These are phyloP conservation scores for Penicillium sp. DNA, from an alignment of 2,329 filamentous ascomycete genomes.

Conservation along the genomic window DNA sequence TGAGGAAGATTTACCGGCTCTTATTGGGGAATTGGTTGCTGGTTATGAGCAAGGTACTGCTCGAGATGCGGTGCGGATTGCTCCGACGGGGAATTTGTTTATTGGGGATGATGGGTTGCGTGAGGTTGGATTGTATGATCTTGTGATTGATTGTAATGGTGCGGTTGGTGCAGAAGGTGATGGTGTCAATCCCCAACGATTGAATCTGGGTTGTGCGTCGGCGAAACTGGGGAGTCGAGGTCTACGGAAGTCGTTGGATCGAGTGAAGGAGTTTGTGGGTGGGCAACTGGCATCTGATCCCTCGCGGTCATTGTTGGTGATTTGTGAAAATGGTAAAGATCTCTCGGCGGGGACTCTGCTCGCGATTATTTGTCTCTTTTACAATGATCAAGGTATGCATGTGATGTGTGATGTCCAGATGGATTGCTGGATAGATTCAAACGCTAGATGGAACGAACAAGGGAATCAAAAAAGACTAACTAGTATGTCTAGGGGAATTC, in stretches of 20 bases:
- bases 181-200: slow-evolving; percentile 33
- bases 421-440: slow-evolving; percentile 14
- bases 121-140: slow-evolving; percentile 47
- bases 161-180: slow-evolving; percentile 16
- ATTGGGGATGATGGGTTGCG: slow-evolving; percentile 27
- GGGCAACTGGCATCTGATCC: slow-evolving; percentile 35
- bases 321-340: slow-evolving; percentile 79
- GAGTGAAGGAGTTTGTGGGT: slow-evolving; percentile 62
- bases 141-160: slow-evolving; percentile 48
- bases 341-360: slow-evolving; percentile 78
- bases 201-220: slow-evolving; percentile 68
- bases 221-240: slow-evolving; percentile 82
- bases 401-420: neutral
- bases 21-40: slow-evolving; percentile 54
- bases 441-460: slow-evolving; percentile 24
- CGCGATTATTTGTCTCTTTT: slow-evolving; percentile 74
- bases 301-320: slow-evolving; percentile 57
- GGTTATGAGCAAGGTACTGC: slow-evolving; percentile 25
- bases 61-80: slow-evolving; percentile 36
- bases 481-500: slow-evolving; percentile 34
- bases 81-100: slow-evolving; percentile 45
- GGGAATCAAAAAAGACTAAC: slow-evolving; percentile 22
- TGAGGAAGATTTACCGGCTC: slow-evolving; percentile 65
- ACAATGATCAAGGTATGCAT: slow-evolving; percentile 64
- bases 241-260: slow-evolving; percentile 71